These are phyloP conservation scores for Verticillium alfalfae DNA, from an alignment of 2,329 filamentous ascomycete species.

Conservation along the genomic window DNA sequence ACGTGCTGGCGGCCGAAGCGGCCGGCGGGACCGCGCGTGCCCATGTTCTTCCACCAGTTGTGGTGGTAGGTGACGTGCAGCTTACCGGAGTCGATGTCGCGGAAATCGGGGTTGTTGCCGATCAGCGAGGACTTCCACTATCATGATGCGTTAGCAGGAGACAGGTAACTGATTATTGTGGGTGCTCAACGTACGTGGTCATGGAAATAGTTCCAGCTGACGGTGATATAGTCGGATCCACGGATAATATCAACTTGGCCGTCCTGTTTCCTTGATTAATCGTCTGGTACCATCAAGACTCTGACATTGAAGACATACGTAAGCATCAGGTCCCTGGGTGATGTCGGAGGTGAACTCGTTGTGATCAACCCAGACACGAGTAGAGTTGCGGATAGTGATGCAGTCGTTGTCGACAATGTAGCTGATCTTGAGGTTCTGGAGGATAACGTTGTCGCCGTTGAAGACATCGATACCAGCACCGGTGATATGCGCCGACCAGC, in stretches of 20 bases:
- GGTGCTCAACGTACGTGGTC: slow-evolving; percentile 21
- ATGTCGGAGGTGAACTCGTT: slow-evolving; percentile 39
- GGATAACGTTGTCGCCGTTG: slow-evolving; percentile 29
- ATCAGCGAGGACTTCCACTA: slow-evolving; percentile 37
- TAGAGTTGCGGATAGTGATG: slow-evolving; percentile 37
- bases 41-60: slow-evolving; percentile 39
- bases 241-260: slow-evolving; percentile 40
- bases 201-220: slow-evolving; percentile 44
- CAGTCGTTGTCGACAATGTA: slow-evolving; percentile 32
- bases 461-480: slow-evolving; percentile 27
- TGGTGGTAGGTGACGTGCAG: slow-evolving; percentile 45
- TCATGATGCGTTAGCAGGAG: not conserved
- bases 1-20: slow-evolving; percentile 44
- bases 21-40: slow-evolving; percentile 40
- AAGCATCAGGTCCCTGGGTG: slow-evolving; percentile 28
- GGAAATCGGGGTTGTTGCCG: slow-evolving; percentile 31
- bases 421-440: slow-evolving; percentile 29
- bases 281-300: no score
- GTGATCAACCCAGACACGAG: slow-evolving; percentile 41
- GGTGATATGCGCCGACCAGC: slow-evolving; percentile 25
- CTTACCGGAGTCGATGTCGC: slow-evolving; percentile 33
- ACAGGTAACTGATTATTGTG: no score
- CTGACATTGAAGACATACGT: slow-evolving; percentile 13
- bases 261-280: slow-evolving; percentile 19
- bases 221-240: slow-evolving; percentile 37